Conservation (phyloP, 805 yeast species). For the Candida coquimbonensis region DNA sequence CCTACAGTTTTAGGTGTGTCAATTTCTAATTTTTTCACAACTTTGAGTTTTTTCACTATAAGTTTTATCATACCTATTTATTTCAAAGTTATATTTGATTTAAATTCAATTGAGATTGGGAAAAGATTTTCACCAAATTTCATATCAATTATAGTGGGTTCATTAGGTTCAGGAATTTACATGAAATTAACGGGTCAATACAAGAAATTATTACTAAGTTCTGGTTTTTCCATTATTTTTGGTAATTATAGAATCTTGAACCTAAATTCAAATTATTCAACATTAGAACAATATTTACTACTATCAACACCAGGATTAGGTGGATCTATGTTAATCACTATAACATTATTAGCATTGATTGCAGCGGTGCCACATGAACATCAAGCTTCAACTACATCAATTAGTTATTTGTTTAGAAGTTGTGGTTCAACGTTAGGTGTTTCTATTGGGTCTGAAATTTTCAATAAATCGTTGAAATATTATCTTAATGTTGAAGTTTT, state of each 20-base stretch:
- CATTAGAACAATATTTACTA: slow-evolving; percentile 37
- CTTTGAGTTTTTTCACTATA: slow-evolving; percentile 33
- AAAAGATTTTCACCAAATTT: slow-evolving; percentile 54
- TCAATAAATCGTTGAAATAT: slow-evolving; percentile 37
- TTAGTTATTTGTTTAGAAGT: slow-evolving; percentile 59
- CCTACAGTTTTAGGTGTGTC: slow-evolving; percentile 60
- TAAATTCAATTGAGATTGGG: slow-evolving; percentile 53
- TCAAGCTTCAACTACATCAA: slow-evolving; percentile 63
- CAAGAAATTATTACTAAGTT: slow-evolving; percentile 35
- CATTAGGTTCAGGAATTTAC: slow-evolving; percentile 56
- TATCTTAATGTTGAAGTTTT: slow-evolving; percentile 27
- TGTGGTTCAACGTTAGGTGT: slow-evolving; percentile 64
- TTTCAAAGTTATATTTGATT: slow-evolving; percentile 45
- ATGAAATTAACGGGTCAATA: slow-evolving; percentile 62
- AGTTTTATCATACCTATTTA: slow-evolving; percentile 58
- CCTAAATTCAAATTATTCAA: slow-evolving; percentile 27
- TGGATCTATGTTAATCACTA: slow-evolving; percentile 52
- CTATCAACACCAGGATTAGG: slow-evolving; percentile 47
- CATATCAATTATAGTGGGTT: slow-evolving; percentile 49
- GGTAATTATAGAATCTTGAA: slow-evolving; percentile 37
- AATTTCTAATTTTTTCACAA: slow-evolving; percentile 49
- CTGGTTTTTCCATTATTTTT: slow-evolving; percentile 35
- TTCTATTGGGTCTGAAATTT: slow-evolving; percentile 56
- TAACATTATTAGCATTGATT: slow-evolving; percentile 59
- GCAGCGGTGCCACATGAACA: slow-evolving; percentile 63